Evolutionary conservation across 805 yeast species (phyloP).

Genomic region (Saturnispora zaruensis): DNA sequence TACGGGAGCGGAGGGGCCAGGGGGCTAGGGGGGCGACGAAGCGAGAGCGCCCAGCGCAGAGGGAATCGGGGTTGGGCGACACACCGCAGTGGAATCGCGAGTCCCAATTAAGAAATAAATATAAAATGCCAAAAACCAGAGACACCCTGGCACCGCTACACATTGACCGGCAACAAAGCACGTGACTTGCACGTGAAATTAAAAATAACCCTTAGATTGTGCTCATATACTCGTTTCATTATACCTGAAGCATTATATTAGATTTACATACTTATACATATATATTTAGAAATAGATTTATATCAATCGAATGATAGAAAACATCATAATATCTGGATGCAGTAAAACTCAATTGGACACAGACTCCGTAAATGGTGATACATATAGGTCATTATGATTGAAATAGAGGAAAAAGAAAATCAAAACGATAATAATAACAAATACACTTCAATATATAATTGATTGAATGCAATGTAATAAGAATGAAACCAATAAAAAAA

Average conservation of each 20-base stretch:
- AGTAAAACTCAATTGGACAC: not conserved
- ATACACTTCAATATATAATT: not conserved
- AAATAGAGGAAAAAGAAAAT: not conserved
- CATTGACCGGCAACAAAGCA: not conserved
- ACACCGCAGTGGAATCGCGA: no score
- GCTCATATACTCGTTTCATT: not conserved
- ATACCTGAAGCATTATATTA: not conserved
- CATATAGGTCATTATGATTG: not conserved
- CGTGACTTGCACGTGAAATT: conserved; percentile 1
- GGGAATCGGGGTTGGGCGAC: no score
- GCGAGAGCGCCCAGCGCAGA: not conserved
- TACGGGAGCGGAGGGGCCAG: not conserved
- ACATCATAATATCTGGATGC: not conserved
- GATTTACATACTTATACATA: not conserved
- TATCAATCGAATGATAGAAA: not conserved
- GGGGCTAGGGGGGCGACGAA: not conserved
- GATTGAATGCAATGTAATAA: not conserved
- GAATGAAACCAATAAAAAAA: not conserved
- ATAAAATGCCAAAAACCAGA: not conserved
- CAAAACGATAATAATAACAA: not conserved
- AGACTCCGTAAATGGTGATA: no score
- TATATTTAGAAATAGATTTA: not conserved
- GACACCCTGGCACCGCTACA: not conserved
- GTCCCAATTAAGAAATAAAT: not conserved
- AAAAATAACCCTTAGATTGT: not conserved